These are phyloP conservation scores for Scopulariopsis brevicaulis DNA, from an alignment of 2,329 filamentous ascomycete species.

Conservation along the genomic window DNA sequence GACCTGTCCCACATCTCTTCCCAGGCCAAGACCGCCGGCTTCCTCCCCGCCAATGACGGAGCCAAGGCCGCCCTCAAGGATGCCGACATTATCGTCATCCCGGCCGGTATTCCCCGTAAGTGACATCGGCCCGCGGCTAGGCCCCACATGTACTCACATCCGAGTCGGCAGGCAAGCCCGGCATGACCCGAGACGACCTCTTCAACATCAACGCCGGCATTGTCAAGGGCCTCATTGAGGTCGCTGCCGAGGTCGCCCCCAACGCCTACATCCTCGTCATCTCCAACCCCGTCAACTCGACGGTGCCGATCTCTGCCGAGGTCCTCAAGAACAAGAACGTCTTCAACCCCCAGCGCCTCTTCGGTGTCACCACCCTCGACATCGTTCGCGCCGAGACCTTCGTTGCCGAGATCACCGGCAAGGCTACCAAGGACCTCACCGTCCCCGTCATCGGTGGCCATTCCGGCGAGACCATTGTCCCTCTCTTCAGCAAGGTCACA, in stretches of 20 bases:
- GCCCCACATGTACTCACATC: constrained; percentile 1
- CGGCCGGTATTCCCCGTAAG: constrained; percentile 93
- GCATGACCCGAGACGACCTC: constrained; percentile 98
- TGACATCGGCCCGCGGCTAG: constrained; percentile 10
- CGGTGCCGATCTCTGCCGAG: constrained; percentile 93
- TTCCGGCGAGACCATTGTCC: constrained; percentile 96
- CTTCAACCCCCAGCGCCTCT: constrained; percentile 91
- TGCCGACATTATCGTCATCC: constrained; percentile 93
- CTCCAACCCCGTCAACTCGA: constrained; percentile 99
- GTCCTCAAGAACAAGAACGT: constrained; percentile 87
- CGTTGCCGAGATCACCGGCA: constrained; percentile 73
- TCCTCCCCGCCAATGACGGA: constrained; percentile 76
- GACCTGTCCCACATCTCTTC: constrained; percentile 97
- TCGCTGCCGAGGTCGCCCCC: constrained; percentile 75
- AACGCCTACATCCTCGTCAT: constrained; percentile 95
- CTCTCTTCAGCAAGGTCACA: constrained; percentile 85
- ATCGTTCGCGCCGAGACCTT: constrained; percentile 98
- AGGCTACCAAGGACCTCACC: constrained; percentile 67
- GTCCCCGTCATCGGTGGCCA: constrained; percentile 95
- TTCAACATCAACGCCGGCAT: constrained; percentile 99
- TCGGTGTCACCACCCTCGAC: constrained; percentile 97
- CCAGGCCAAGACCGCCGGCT: constrained; percentile 75
- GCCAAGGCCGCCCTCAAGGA: constrained; percentile 82
- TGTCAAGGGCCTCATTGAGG: constrained; percentile 85
- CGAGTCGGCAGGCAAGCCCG: constrained; percentile 68